phyloP scores from a whole-genome alignment of 1,284 basidiomycete genomes.

The Trametes polyzona region DNA sequence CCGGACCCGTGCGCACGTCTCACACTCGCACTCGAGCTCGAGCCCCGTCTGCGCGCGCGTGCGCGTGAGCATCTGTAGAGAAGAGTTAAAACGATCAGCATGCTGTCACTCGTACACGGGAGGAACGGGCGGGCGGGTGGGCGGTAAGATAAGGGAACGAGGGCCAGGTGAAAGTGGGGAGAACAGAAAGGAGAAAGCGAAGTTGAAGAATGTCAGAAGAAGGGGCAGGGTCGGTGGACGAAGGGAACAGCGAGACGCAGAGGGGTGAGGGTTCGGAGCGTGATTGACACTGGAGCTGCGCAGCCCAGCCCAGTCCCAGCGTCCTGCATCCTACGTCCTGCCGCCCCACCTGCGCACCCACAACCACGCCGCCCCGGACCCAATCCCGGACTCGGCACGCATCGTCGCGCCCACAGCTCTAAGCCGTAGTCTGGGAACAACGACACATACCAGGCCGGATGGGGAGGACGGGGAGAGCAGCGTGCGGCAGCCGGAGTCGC shows the following conservation, averaged over 20 bases:
- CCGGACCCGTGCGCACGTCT: too few species aligned
- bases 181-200: background rate
- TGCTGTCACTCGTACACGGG: conserved; percentile 1
- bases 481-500: background rate
- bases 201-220: background rate
- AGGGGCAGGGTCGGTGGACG: background rate
- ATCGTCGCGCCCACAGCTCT: background rate
- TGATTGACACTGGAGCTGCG: background rate
- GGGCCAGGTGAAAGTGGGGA: background rate
- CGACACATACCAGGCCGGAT: background rate
- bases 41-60: background rate
- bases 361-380: background rate
- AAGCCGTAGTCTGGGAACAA: conserved; percentile 4
- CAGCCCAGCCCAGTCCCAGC: too few species aligned
- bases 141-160: conserved; percentile 15
- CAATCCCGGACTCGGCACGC: too few species aligned
- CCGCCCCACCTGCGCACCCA: background rate
- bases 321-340: background rate
- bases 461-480: background rate
- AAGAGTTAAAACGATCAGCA: conserved; percentile 1
- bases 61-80: background rate
- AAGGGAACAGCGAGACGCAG: background rate
- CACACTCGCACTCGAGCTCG: background rate
- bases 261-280: background rate
- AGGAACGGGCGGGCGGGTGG: too few species aligned